Percentiles rank a stretch among this genome's conserved stretches.
Evolutionary conservation across 1,284 basidiomycete genomes (phyloP).

Genomic region (Sanghuangporus weigelae): DNA sequence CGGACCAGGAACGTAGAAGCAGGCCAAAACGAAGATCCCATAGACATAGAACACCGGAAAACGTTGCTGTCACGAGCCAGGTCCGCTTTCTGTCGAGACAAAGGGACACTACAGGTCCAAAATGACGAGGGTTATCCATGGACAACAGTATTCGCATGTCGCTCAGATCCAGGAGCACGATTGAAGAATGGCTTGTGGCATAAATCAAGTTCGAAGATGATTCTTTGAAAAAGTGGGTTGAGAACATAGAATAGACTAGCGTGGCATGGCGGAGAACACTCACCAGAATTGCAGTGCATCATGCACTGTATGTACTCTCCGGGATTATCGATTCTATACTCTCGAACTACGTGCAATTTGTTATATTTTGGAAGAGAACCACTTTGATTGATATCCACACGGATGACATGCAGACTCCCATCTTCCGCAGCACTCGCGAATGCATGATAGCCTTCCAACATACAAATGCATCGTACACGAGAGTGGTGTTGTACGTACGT

Average conservation of each 20-base stretch:
- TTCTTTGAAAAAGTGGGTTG: slow-evolving; percentile 36
- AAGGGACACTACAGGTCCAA: slow-evolving; percentile 81
- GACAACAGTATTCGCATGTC: slow-evolving; percentile 75
- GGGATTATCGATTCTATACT: slow-evolving; percentile 60
- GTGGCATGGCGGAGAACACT: slow-evolving; percentile 17
- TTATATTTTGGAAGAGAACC: slow-evolving; percentile 72
- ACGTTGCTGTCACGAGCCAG: slow-evolving; percentile 88
- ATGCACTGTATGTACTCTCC: slow-evolving; percentile 79
- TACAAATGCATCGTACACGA: slow-evolving; percentile 76
- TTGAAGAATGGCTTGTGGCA: slow-evolving; percentile 75
- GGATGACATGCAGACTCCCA: slow-evolving; percentile 78
- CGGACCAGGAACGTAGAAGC: slow-evolving; percentile 83
- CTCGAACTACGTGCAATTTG: slow-evolving; percentile 72
- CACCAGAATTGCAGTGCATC: slow-evolving; percentile 72
- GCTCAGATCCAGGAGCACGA: slow-evolving; percentile 80
- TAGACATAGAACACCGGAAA: slow-evolving; percentile 75
- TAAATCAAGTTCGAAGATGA: slow-evolving; percentile 73
- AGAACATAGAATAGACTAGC: background rate
- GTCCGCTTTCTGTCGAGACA: slow-evolving; percentile 78
- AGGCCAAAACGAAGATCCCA: slow-evolving; percentile 96
- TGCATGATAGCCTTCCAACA: slow-evolving; percentile 80
- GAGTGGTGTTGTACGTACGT: slow-evolving; percentile 77
- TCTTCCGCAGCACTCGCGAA: slow-evolving; percentile 86
- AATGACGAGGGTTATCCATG: slow-evolving; percentile 81
- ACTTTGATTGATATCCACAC: slow-evolving; percentile 66